Conservation (phyloP, 1,284 basidiomycete species). For the Ganoderma boninense region DNA sequence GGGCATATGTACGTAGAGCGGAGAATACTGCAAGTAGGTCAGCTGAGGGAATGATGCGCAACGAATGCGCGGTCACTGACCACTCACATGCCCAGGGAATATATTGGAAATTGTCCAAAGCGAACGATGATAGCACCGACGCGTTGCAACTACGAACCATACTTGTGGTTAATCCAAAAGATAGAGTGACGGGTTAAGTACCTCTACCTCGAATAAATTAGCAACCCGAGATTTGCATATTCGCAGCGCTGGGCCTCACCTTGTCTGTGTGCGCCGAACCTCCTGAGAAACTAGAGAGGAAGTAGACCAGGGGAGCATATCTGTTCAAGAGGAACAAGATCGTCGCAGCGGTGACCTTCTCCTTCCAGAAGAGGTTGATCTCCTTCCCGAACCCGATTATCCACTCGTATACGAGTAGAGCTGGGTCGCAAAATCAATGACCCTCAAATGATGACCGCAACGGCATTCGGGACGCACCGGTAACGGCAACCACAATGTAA, state of each 20-base stretch:
- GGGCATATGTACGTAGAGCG: constrained; percentile 17
- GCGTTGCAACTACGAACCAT: constrained; percentile 9
- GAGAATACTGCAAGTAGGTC: constrained; percentile 16
- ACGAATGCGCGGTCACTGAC: too few species aligned
- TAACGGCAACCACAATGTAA: not conserved
- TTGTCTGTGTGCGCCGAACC: not conserved
- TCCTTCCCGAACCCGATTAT: constrained; percentile 20
- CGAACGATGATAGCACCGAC: not conserved
- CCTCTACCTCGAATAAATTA: not conserved
- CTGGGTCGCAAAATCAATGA: not conserved
- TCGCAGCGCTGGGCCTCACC: not conserved
- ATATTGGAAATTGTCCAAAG: constrained; percentile 11
- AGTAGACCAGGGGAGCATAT: constrained; percentile 14
- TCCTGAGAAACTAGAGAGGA: constrained; percentile 5
- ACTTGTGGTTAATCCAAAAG: not conserved
- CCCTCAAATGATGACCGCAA: not conserved
- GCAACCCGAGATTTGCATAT: not conserved
- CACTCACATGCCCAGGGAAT: constrained; percentile 17
- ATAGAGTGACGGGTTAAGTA: not conserved
- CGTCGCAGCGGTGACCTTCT: constrained; percentile 8
- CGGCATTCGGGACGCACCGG: not conserved
- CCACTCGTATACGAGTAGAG: constrained; percentile 21
- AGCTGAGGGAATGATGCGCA: not conserved
- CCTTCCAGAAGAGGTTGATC: constrained; percentile 22
- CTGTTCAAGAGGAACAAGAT: constrained; percentile 21